These are phyloP conservation scores for Aspergillus alliaceus DNA, from an alignment of 2,329 filamentous ascomycete species.

Conservation along the genomic window DNA sequence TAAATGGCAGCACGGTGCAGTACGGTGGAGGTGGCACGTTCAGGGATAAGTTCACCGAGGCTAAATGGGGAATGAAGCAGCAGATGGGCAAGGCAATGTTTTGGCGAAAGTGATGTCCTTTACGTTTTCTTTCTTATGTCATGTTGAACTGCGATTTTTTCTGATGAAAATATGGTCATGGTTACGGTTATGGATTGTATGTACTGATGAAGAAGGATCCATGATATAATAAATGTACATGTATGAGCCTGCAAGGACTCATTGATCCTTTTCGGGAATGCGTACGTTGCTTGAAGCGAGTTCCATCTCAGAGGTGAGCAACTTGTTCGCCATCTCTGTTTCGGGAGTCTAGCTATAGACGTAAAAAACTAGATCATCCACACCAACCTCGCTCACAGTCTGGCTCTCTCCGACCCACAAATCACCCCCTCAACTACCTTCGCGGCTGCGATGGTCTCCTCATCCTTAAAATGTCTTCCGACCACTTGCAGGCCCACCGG, in stretches of 20 bases:
- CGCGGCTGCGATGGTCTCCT: conserved; percentile 44
- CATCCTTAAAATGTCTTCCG: conserved; percentile 53
- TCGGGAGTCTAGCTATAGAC: not conserved
- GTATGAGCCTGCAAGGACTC: not conserved
- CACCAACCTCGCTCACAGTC: too few species aligned
- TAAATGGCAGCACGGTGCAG: conserved; percentile 20
- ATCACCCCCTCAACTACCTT: conserved; percentile 23
- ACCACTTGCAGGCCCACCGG: conserved; percentile 55
- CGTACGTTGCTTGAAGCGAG: not conserved
- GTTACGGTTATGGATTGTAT: conserved; percentile 10
- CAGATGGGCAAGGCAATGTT: conserved; percentile 38
- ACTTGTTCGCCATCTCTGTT: too few species aligned
- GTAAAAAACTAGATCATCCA: too few species aligned
- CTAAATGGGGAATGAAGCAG: conserved; percentile 35
- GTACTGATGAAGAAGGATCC: conserved; percentile 13
- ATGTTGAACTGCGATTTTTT: conserved; percentile 8
- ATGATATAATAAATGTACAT: conserved; percentile 15
- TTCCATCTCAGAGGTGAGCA: not conserved
- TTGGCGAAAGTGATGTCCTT: conserved; percentile 36
- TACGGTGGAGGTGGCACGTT: conserved; percentile 36
- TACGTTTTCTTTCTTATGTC: not conserved
- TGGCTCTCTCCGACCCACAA: conserved; percentile 5
- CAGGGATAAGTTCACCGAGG: conserved; percentile 37
- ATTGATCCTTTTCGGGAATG: not conserved
- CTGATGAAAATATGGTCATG: conserved; percentile 22